Evolutionary conservation across 305 asterid genomes (phyloP), one percentile per base, ranked within the genome.

Genomic region (Rubia balearica): DNA sequence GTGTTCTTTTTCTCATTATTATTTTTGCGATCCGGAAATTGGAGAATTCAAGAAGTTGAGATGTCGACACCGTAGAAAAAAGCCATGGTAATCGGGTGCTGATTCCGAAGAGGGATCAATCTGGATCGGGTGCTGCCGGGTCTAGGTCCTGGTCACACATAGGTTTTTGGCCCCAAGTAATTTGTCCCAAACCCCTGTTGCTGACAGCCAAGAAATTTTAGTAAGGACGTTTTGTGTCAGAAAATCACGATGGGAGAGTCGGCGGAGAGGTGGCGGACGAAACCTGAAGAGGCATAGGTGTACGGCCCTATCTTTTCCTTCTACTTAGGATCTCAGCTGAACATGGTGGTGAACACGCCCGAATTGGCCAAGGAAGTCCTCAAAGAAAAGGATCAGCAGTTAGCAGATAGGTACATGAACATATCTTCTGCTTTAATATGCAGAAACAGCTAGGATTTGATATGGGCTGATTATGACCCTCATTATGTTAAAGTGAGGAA

Each of bases 41-140:
- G 65, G 45, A 46, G 75, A 56, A 41, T 53, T 62, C 46, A 62
- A 49, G 67, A 59, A 38, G 60, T 56, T 33, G 21, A 72, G 71
- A 94, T 94, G 93, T 88, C 89, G 74, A 80, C 96, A 76, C 96
- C 98, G 69, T 82, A 81, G 85, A 88, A 68, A 73, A 83, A 85
- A n/a, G 79, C 83, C 83, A 21, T 87, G 96, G 81, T 73, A 78
- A 7, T 78, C n/a, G n/a, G n/a, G n/a, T 85, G 77, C 76, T 74
- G 75, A 78, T 96, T 65, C 93, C 96, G 43, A 80, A 86, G 79
- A 90, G 76, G 73, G 94, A 86, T 60, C 75, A 82, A 72, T 86
- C 77, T 71, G 94, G 89, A 65, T 69, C 89, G 51, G 51, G 51
- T 19, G 79, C 77, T 56, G 75, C 88, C 30, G 82, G 71, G 24